Evolutionary conservation across 805 yeast genomes (phyloP), one percentile per base, ranked within the genome.

Genomic region (Kurtzmaniella fragi): DNA sequence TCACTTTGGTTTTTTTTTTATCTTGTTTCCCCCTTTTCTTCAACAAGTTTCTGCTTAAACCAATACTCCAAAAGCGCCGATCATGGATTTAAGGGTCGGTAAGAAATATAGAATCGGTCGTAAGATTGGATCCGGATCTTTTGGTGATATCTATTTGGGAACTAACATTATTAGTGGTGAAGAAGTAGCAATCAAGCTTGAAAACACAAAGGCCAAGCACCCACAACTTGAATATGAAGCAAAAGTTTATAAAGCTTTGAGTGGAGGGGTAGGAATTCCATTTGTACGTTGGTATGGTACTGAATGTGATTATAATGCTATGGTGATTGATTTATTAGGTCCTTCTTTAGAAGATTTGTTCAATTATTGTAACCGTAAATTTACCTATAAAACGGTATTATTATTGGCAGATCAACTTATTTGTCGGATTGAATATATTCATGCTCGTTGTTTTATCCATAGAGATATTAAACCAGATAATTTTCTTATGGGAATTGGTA

Each of bases 161-260:
- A 87, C 95, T 17, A 93, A 91, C 65, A 80, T 93, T 61, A 87
- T 91, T 35, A 84, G 95, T 31, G 97, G 98, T 31, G 98, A 93
- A 62, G 96, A 91, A 62, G 97, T 93, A 39, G 99, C 98, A 49
- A 91, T 91, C 71, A 91, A 91, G 62, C 72, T 91, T 46, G 99
- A 91, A 59, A 82, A 85, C 47, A 79, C 85, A 39, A 74, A 83
- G 42, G 96, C 98, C 2, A 86, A 88, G 57, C 98, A 93, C 60
- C 98, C 99, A 1, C 99, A 91, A 66, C 74, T 91, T 49, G 97
- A 91, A 56, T 93, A 91, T 60, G 99, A 91, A 64, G 96, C 97
- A 12, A 81, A 95, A 50, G 98, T 93, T 17, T 91, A 91, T 70
- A 88, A 85, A 57, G 90, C 95, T 2, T 69, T 91, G 39, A 82